Base-by-base conservation (phyloP, 306 rosid genomes). In the Corylus heterophylla region DNA sequence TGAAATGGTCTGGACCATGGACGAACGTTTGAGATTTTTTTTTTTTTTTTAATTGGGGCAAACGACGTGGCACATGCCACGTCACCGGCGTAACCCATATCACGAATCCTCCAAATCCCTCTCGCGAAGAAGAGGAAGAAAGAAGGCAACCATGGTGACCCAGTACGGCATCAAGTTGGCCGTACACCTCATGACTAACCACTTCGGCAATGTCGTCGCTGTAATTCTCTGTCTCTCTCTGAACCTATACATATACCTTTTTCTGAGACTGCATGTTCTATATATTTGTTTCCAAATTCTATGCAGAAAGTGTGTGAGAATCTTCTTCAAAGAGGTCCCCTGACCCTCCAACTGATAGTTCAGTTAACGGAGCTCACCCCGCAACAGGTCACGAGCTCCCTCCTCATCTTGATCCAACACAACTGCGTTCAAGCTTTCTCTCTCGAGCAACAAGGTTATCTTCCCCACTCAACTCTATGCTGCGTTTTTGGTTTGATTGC, bases 321-420 rank as follows among this genome's bases (percentile, higher is more conserved):
- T 42, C 90, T 91, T 56, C 84, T 92, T 12, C 77, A 76, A 35
- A 83, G 73, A 37, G 97, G 98, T 29, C 85, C 93, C 2, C 82
- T 89, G 75, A 75, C 89, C 25, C 76, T 91, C 73, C 81, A 79
- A 9, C 83, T 37, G 39, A 48, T 91, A 44, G 54, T 88, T 68
- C 87, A 89, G 37, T 88, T 39, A 87, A 89, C 98, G 3, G 93
- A 90, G 69, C 93, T 95, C 56, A 84, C 86, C 12, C 76, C 78
- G 39, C 87, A 85, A 70, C 93, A 91, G 74, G 93, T 90, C 69
- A 91, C 85, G 76, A 95, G 89, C 81, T 90, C 98, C 37, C 83
- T 95, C 42, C 97, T 95, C 47, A 91, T 95, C 67, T 87, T 95
- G 52, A 85, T 92, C 80, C 98, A 95, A 74, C 97, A 95, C 80